Evolutionary conservation across 768 basidiomycete genomes (phyloP).

Genomic region (Pulveroboletus sp.): DNA sequence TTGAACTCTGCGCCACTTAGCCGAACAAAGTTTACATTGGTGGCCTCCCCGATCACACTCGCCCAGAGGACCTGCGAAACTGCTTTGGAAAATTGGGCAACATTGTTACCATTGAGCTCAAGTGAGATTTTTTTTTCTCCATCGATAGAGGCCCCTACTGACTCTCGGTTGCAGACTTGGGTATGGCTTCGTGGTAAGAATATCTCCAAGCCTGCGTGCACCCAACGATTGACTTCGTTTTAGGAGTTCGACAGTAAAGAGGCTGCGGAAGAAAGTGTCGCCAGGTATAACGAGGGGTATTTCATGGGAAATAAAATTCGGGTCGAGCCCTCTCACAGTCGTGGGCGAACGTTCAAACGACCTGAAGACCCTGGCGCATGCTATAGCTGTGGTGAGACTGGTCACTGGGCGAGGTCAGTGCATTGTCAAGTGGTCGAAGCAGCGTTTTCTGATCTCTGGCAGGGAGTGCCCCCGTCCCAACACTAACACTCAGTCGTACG

Average conservation of each 20-base stretch:
- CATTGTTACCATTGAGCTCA: constrained; percentile 76
- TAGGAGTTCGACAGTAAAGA: constrained; percentile 83
- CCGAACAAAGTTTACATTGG: constrained; percentile 94
- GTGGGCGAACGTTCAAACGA: constrained; percentile 77
- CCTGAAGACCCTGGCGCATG: constrained; percentile 86
- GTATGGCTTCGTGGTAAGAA: constrained; percentile 86
- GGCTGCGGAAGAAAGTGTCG: constrained; percentile 83
- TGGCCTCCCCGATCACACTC: constrained; percentile 83
- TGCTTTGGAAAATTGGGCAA: constrained; percentile 85
- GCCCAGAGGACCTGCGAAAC: constrained; percentile 78
- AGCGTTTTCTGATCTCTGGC: constrained; percentile 3
- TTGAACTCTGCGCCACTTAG: constrained; percentile 72
- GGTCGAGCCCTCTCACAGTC: constrained; percentile 83
- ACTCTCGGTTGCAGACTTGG: constrained; percentile 54
- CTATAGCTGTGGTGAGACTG: constrained; percentile 81
- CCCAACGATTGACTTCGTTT: neutral
- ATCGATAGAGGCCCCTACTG: constrained; percentile 6
- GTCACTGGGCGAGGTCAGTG: constrained; percentile 85
- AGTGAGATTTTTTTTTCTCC: constrained; percentile 53
- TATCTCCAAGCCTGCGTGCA: neutral
- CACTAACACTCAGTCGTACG: constrained; percentile 47
- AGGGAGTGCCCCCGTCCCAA: constrained; percentile 72
- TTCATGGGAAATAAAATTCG: constrained; percentile 94
- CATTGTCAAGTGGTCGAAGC: neutral
- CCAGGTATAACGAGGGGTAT: constrained; percentile 84